Evolutionary conservation across 2,329 filamentous ascomycete species (phyloP), one percentile per base, ranked within the genome.

Genomic region (Diaporthe sp.): DNA sequence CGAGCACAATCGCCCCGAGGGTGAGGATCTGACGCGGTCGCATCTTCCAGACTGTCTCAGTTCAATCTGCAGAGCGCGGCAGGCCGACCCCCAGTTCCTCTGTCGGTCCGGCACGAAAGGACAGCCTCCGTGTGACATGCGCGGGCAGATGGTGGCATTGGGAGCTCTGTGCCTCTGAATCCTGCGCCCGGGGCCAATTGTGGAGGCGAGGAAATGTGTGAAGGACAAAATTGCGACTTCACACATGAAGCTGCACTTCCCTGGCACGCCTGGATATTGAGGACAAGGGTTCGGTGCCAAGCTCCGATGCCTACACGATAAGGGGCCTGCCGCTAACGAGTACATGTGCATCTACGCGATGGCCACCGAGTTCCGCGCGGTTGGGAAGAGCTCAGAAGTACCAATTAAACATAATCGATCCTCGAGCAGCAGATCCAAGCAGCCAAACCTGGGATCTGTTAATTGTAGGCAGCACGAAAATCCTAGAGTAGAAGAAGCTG

Each of bases 1-100:
- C 44, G 58, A 84, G 77, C 58, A 80, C 71, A 44, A 80, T 51
- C 61, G 73, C 77, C 76, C 72, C 78, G 30, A 83, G 73, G n/a
- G 80, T 73, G 59, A 78, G 74, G 22, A 78, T 73, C 74, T 82
- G 81, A 59, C 82, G 79, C 44, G 79, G 77, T 70, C 81, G 79
- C 81, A 83, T 83, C 61, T 56, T 79, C 72, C 72, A 70, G 63
- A 53, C n/a, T 50, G 59, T 51, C 51, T 56, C 51, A 42, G 47
- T 69, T 65, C 66, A 75, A 51, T 61, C 50, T 69, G 66, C 61
- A 68, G 35, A 35, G 59, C 71, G 42, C 68, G 66, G 42, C 51
- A 51, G 44, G 44, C 65, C 65, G 73, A 37, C 53, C 39, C 53
- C 66, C 39, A 44, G 58, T 71, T 68, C 44, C 39, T 61, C 69